Base-by-base conservation (phyloP, 2,329 filamentous ascomycete species). In the Trichoderma gracile region DNA sequence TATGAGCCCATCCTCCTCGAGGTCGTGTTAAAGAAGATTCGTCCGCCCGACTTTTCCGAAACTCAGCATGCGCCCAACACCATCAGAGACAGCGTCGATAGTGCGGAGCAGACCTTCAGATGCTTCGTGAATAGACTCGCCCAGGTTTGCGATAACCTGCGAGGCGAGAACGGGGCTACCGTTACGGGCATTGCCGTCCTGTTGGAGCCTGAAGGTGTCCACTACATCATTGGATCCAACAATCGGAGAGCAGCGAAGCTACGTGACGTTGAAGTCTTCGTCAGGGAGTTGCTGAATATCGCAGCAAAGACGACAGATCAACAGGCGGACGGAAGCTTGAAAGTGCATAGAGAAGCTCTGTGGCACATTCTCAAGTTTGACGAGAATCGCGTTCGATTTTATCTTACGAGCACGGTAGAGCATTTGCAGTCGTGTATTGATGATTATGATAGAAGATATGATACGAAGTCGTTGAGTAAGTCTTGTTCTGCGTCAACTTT, bases 161-260 rank as follows among this genome's bases (percentile, higher is more conserved):
- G 67, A 17, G 66, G 71, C 1, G 7, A n/a, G 0, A 19, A 46
- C 7, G 76, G 75, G 2, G 63, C 27, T 1, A 77, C 73, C 0
- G 73, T 78, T 4, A 73, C 76, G 0, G 69, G 75, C 0, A 47
- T 76, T n/a, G 65, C 69, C 0, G 67, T 78, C 0, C 64, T 77
- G 0, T 67, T 75, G 7, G 65, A 67, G 4, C 69, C 69, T 2
- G 69, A 74, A 0, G 64, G 58, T 9, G 65, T 74, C n/a, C 62
- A 68, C 1, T 78, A 77, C 33, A 61, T 71, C 6, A 69, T 78
- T 63, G 73, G 69, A 0, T 76, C 72, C 2, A 78, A 77, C 45
- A 65, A 70, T 23, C 59, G 69, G 7, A 65, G 33, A 6, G 3
- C 3, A 0, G 2, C 25, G 0, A 55, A 53, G 2, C 56, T 72